Conservation (phyloP, 441 rosid species). For the Gossypium trilobum region DNA sequence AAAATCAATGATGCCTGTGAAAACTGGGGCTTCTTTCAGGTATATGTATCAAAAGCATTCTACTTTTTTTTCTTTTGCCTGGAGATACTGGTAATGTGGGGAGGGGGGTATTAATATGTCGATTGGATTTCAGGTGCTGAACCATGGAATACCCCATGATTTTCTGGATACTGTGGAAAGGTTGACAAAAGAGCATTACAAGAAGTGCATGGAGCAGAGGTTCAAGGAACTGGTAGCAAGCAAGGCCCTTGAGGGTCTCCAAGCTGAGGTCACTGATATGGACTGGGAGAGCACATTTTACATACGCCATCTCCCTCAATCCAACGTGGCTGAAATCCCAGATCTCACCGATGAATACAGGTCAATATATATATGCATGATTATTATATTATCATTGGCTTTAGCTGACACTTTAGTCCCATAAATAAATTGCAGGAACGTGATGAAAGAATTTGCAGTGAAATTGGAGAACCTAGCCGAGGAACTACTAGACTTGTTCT, state of each 20-base stretch:
- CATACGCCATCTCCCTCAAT: constrained; percentile 63
- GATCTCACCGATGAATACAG: constrained; percentile 70
- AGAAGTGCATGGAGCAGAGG: constrained; percentile 71
- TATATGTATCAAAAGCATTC: constrained; percentile 6
- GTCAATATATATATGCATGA: neutral
- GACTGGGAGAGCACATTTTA: constrained; percentile 89
- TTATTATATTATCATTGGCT: no score
- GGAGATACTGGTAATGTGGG: no score
- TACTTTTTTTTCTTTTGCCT: neutral
- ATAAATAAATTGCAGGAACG: constrained; percentile 29
- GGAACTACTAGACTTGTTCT: constrained; percentile 59
- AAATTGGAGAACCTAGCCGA: constrained; percentile 76
- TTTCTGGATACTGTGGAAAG: constrained; percentile 61
- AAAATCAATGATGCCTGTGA: constrained; percentile 66
- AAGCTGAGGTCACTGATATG: constrained; percentile 55
- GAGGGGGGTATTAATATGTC: no score
- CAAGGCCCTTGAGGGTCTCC: constrained; percentile 53
- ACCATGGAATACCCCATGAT: constrained; percentile 64
- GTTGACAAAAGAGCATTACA: constrained; percentile 67
- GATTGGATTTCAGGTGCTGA: constrained; percentile 36
- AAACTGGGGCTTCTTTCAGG: constrained; percentile 74
- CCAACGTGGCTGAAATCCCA: constrained; percentile 55
- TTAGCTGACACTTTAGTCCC: no score
- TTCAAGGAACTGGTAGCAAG: constrained; percentile 58
- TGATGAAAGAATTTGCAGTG: constrained; percentile 61